Evolutionary conservation across 768 basidiomycete species (phyloP), one percentile per base, ranked within the genome.

Genomic region (Tulasnella sp.): DNA sequence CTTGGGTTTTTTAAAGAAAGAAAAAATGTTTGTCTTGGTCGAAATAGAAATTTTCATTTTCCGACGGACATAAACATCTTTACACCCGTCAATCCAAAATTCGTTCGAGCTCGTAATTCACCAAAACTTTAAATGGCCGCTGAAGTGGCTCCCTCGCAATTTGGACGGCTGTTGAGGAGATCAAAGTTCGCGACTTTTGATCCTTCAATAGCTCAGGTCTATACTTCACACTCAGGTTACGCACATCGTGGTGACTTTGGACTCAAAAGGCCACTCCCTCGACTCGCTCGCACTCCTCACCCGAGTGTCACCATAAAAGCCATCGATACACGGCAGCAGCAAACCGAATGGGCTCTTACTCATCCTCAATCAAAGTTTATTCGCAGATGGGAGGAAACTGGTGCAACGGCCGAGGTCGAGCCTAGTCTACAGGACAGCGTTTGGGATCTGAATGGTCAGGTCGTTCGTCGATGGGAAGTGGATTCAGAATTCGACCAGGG

Each of bases 181-280:
- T 89, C 89, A 29, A 82, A 81, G 56, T 90, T 91, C 65, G 79
- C 86, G 8, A 69, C 81, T 9, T 88, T 72, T 63, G 83, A 88
- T 67, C 83, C 83, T 0, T 60, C 63, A 40, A 85, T 92, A 54
- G 73, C 74, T 40, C 87, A 89, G 60, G 76, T 86, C 16, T 91
- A 89, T 65, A 74, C 78, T 13, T 69, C 86, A 0, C 73, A 75
- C 40, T 72, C 75, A 19, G 80, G 81, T 37, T 72, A 84, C 61
- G 77, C 79, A 10, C 71, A 80, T 58, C 76, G 86, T 24, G 84
- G 85, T 48, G 75, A 88, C 67, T 92, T 78, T 75, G 88, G 88
- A 20, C 69, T 91, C 55, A 92, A 92, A 65, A 80, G 87, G 0
- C 81, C 85, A 20, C 74, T 90, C 20, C 69, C 83, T 2, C 31